Conservation (phyloP, 2,329 filamentous ascomycete genomes). For the Aphanoascus verrucosus region DNA sequence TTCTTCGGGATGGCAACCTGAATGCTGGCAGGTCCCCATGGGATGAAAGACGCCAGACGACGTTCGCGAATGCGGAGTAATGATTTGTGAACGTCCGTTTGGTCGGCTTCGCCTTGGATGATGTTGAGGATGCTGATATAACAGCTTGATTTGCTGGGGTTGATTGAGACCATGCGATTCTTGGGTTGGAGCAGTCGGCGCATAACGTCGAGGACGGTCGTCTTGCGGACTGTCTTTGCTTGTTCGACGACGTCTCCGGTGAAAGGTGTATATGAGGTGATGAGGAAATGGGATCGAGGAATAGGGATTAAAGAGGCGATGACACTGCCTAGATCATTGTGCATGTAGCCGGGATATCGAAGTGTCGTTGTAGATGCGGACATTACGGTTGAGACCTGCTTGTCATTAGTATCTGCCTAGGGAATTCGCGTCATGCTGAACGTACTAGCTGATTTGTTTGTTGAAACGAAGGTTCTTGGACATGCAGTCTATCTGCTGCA, state of each 20-base stretch:
- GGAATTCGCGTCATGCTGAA: not conserved
- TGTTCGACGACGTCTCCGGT: conserved; percentile 93
- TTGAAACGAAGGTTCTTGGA: conserved; percentile 89
- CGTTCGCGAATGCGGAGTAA: conserved; percentile 90
- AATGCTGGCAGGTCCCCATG: conserved; percentile 95
- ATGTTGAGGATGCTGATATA: conserved; percentile 99
- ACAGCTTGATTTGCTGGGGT: conserved; percentile 91
- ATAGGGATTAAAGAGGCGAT: conserved; percentile 92
- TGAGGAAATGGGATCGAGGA: conserved; percentile 92
- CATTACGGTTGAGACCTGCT: conserved; percentile 89
- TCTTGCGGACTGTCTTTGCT: conserved; percentile 95
- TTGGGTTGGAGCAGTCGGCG: conserved; percentile 88
- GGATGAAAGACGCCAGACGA: conserved; percentile 88
- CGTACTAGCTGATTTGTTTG: conserved; percentile 89
- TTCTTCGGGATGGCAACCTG: conserved; percentile 95
- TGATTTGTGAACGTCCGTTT: conserved; percentile 96
- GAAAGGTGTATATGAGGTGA: conserved; percentile 97
- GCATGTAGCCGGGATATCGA: conserved; percentile 97
- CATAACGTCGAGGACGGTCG: conserved; percentile 97
- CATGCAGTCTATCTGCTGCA: conserved; percentile 84
- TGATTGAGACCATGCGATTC: conserved; percentile 97
- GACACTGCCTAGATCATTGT: conserved; percentile 97
- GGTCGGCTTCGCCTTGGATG: conserved; percentile 96
- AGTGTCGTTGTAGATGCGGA: conserved; percentile 94
- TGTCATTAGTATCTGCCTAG: conserved; percentile 11